Percentiles rank a stretch among this genome's conserved stretches.
Conservation (phyloP, 2,329 filamentous ascomycete genomes). For the Dactylonectria estremocensis region DNA sequence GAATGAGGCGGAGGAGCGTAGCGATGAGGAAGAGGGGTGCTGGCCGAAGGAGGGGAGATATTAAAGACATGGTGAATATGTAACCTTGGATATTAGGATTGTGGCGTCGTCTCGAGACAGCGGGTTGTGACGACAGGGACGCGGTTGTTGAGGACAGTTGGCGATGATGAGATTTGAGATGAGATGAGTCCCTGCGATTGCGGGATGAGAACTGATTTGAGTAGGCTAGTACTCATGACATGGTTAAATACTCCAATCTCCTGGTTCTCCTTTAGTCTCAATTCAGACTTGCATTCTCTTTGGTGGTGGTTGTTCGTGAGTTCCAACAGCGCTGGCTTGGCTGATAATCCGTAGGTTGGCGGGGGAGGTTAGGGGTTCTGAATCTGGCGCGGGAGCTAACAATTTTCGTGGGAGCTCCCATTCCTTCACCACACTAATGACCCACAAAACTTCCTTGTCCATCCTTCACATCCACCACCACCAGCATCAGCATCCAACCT, state of each 20-base stretch:
- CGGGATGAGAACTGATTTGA: slow-evolving; percentile 4
- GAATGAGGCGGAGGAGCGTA: slow-evolving; percentile 76
- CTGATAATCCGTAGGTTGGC: slow-evolving; percentile 13
- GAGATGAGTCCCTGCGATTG: slow-evolving; percentile 4
- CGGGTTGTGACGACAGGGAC: slow-evolving; percentile 17
- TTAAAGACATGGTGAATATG: slow-evolving; percentile 38
- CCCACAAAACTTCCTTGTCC: slow-evolving; percentile 31
- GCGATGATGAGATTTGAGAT: slow-evolving; percentile 36
- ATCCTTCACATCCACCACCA: slow-evolving; percentile 34
- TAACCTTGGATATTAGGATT: slow-evolving; percentile 10
- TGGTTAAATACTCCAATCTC: slow-evolving; percentile 7
- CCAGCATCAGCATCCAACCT: slow-evolving; percentile 35
- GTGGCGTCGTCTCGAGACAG: slow-evolving; percentile 16
- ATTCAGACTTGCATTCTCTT: not conserved
- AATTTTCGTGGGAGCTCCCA: slow-evolving; percentile 40
- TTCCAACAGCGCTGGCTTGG: slow-evolving; percentile 31
- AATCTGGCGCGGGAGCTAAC: slow-evolving; percentile 34
- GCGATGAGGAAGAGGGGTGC: slow-evolving; percentile 69
- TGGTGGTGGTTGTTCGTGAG: slow-evolving; percentile 2
- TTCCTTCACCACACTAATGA: slow-evolving; percentile 41
- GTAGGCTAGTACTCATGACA: slow-evolving; percentile 33
- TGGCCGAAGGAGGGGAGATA: slow-evolving; percentile 52
- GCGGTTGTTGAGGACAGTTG: slow-evolving; percentile 45
- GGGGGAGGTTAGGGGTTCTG: slow-evolving; percentile 18
- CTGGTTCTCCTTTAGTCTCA: too few relatives aligned